Percentiles rank a stretch among this genome's conserved stretches.
Conservation (phyloP, 1,284 basidiomycete species). For the Earliella scabrosa region DNA sequence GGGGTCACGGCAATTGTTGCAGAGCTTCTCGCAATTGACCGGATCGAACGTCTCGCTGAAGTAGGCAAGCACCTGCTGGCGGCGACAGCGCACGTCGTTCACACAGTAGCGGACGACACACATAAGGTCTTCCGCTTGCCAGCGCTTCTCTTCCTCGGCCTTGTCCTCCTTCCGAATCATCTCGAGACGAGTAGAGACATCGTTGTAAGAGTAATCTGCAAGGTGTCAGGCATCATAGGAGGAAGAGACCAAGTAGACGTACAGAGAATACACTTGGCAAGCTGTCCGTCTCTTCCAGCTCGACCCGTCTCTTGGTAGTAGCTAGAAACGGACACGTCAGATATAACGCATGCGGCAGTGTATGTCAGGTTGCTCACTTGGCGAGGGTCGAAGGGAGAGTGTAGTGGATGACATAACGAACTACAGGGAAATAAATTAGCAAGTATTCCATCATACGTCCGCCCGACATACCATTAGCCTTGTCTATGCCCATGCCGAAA, state of each 20-base stretch:
- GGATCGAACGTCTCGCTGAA: conserved; percentile 54
- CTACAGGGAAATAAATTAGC: conserved; percentile 37
- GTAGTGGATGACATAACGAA: conserved; percentile 81
- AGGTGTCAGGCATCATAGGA: neutral
- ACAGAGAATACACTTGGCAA: conserved; percentile 68
- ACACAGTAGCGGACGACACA: conserved; percentile 78
- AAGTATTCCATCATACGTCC: too few relatives aligned
- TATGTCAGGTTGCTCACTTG: too few relatives aligned
- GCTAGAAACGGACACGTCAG: conserved; percentile 33
- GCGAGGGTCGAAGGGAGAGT: conserved; percentile 73
- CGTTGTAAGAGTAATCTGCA: conserved; percentile 59
- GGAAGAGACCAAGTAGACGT: conserved; percentile 21
- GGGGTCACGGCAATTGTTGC: conserved; percentile 73
- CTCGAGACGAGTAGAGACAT: conserved; percentile 52
- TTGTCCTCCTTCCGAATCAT: conserved; percentile 58
- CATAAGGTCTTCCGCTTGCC: conserved; percentile 53
- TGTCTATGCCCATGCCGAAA: conserved; percentile 99
- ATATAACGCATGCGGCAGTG: too few relatives aligned
- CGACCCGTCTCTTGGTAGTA: conserved; percentile 89
- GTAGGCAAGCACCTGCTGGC: conserved; percentile 81
- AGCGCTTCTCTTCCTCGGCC: conserved; percentile 54
- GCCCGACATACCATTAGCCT: conserved; percentile 63
- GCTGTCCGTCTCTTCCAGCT: conserved; percentile 78
- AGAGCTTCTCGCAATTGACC: conserved; percentile 60
- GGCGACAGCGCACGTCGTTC: conserved; percentile 87